Base-by-base conservation (phyloP, 352 stramenopile species). In the Phytopythium chamaehyphon region DNA sequence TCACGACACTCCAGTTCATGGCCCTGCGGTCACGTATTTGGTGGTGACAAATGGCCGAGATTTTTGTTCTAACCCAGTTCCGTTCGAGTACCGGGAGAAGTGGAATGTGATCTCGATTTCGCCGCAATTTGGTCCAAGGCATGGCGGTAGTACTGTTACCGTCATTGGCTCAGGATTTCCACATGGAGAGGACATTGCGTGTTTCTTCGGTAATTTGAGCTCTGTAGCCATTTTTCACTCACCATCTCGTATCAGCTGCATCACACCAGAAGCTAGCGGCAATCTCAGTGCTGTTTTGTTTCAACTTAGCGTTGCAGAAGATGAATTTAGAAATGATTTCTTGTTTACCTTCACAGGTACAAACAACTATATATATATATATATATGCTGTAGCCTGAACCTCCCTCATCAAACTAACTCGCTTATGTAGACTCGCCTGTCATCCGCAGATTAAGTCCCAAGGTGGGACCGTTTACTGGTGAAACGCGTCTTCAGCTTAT, bases 21-120 rank as follows among this genome's bases (percentile, higher is more conserved):
- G 38, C 0, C 4, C 24, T 9, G 11, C 22, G 8, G 40, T 49
- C 39, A 76, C 60, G 0, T 85, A 74, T 46, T n/a, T 83, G 47
- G 78, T 82, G 60, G 57, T 90, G 16, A 88, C 73, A 1, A 71
- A 88, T 40, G 64, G 60, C 2, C 42, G 67, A 26, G 65, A 59
- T 1, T 80, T 80, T 45, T 88, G 63, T 44, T 86, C 80, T 0
- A 91, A 91, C 55, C 73, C 71, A 9, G 28, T 88, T 21, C 42
- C 51, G 15, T 91, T 71, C 26, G 35, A 53, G 1, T 91, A 88
- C 44, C 70, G 86, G 26, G 40, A 42, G 11, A 52, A 21, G 0
- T 90, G 75, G 73, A 49, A 23, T 6, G 22, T 83, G 4, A 49
- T 21, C 0, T 54, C 59, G 10, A 47, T 71, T 21, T 59, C 28